Percentiles rank a stretch among this genome's conserved stretches.
phyloP scores from a whole-genome alignment of 306 rosid genomes.

The Pachyrhizus erosus region DNA sequence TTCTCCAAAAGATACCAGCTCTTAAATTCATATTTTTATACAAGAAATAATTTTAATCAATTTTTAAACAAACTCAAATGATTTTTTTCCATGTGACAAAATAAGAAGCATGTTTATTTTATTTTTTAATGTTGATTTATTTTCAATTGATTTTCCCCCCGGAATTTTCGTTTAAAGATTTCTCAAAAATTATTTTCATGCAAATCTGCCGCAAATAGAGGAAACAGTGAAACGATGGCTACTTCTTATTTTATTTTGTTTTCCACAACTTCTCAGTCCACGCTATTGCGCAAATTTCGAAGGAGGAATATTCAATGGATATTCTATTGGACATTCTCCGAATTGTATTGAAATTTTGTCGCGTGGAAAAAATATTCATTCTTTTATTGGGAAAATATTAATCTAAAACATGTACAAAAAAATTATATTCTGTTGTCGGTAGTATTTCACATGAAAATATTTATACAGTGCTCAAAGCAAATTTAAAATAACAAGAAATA shows the following conservation, averaged over 20 bases:
- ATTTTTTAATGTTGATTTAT: background rate
- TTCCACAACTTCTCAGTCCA: background rate
- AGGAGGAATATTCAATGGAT: background rate
- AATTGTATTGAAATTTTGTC: background rate
- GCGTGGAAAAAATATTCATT: background rate
- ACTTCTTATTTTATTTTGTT: background rate
- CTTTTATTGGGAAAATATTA: background rate
- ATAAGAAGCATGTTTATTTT: background rate
- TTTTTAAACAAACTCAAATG: background rate
- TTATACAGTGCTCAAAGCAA: no score
- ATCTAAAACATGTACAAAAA: no score
- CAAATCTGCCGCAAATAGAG: background rate
- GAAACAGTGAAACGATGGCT: background rate
- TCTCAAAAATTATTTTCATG: background rate
- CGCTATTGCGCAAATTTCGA: background rate
- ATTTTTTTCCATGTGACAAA: background rate
- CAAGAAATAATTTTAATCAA: background rate
- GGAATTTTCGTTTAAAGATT: background rate
- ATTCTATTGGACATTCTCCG: background rate
- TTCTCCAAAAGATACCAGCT: background rate
- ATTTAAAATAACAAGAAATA: no score
- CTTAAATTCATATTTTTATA: background rate
- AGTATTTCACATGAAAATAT: no score
- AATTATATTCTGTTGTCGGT: no score
- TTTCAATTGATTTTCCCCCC: background rate